Percentiles rank a stretch among this genome's conserved stretches.
Evolutionary conservation across 2,329 filamentous ascomycete genomes (phyloP).

Genomic region (Daldinia sp.): DNA sequence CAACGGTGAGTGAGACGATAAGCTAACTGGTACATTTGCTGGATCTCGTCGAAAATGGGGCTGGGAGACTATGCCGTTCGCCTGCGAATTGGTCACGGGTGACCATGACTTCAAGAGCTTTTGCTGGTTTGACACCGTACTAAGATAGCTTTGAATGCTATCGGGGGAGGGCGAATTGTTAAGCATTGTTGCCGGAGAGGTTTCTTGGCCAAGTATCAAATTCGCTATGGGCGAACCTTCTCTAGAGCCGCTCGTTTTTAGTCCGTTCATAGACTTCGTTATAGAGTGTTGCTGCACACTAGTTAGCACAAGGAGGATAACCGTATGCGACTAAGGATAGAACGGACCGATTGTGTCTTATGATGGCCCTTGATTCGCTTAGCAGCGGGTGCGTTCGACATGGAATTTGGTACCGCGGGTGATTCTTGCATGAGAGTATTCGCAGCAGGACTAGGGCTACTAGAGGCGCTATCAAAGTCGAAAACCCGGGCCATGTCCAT

Average conservation of each 20-base stretch:
- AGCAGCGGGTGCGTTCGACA: slow-evolving; percentile 40
- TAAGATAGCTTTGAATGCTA: slow-evolving; percentile 56
- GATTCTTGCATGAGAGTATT: slow-evolving; percentile 41
- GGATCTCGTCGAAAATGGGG: slow-evolving; percentile 30
- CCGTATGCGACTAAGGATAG: background rate
- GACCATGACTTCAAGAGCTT: slow-evolving; percentile 53
- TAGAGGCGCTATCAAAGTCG: slow-evolving; percentile 70
- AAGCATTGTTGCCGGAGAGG: slow-evolving; percentile 63
- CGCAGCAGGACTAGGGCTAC: slow-evolving; percentile 62
- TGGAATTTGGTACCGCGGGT: slow-evolving; percentile 25
- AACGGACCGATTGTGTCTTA: slow-evolving; percentile 48
- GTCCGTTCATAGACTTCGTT: slow-evolving; percentile 63
- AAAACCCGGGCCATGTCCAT: slow-evolving; percentile 57
- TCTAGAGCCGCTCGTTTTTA: slow-evolving; percentile 61
- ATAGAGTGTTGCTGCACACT: slow-evolving; percentile 62
- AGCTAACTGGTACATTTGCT: slow-evolving; percentile 33
- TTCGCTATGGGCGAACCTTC: slow-evolving; percentile 68
- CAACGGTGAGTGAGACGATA: slow-evolving; percentile 34
- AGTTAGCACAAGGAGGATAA: slow-evolving; percentile 45
- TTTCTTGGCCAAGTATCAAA: slow-evolving; percentile 64
- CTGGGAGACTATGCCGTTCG: slow-evolving; percentile 18
- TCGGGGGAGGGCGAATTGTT: slow-evolving; percentile 62
- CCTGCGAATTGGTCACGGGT: slow-evolving; percentile 37
- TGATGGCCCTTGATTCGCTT: slow-evolving; percentile 49
- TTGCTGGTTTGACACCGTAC: slow-evolving; percentile 42